Percentiles rank a stretch among this genome's conserved stretches.
phyloP scores from a whole-genome alignment of 2,329 filamentous ascomycete genomes.

The Fusarium oligoseptatum region DNA sequence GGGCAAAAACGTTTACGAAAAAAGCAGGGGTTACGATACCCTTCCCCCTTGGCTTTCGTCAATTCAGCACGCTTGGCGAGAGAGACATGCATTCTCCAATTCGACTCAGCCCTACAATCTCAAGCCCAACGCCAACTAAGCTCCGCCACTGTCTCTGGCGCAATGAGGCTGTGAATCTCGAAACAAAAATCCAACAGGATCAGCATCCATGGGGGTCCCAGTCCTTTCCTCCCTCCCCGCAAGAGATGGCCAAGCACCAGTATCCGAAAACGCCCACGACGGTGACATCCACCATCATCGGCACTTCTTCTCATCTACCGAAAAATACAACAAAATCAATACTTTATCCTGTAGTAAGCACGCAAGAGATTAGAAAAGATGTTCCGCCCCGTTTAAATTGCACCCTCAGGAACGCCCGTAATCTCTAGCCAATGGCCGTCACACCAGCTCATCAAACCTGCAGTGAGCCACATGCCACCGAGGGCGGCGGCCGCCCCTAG shows the following conservation, averaged over 20 bases:
- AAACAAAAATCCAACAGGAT: neutral
- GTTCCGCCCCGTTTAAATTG: neutral
- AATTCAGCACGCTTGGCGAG: neutral
- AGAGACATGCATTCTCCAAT: neutral
- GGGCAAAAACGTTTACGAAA: too few species aligned
- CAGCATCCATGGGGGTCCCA: neutral
- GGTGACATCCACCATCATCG: neutral
- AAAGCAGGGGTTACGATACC: neutral
- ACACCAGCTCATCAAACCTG: neutral
- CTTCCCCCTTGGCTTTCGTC: neutral
- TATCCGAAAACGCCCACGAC: neutral
- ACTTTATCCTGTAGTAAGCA: neutral
- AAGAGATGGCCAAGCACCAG: neutral
- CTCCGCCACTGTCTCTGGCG: neutral
- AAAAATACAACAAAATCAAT: neutral
- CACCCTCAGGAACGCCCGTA: neutral
- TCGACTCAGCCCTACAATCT: neutral
- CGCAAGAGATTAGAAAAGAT: neutral
- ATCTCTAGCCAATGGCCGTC: conserved; percentile 11
- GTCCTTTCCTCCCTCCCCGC: neutral
- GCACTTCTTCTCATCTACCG: neutral
- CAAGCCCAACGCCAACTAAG: neutral
- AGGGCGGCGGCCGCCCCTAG: conserved; percentile 1
- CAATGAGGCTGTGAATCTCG: neutral
- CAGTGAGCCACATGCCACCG: conserved; percentile 1